Evolutionary conservation across 2,329 filamentous ascomycete species (phyloP), one percentile per base, ranked within the genome.

Genomic region (Fusarium sp.): DNA sequence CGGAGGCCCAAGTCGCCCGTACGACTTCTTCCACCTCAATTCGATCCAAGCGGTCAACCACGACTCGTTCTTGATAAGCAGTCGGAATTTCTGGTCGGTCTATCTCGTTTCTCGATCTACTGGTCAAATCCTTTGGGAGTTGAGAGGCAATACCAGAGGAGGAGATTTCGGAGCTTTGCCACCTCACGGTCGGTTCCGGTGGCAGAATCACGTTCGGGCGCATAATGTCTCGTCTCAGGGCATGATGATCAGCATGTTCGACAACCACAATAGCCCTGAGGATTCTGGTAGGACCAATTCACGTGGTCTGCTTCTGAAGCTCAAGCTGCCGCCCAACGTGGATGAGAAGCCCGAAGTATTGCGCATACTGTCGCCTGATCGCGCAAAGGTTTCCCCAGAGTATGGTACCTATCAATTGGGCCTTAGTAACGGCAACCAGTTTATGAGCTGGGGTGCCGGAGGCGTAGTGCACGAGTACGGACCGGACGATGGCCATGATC

Each of bases 151-250:
- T 17, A 69, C 64, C 6, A 69, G 65, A n/a, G 70, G 67, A 4
- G 73, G 73, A 12, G 50, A 51, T 28, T 75, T 76, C 44, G 70
- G 70, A 2, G 28, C 56, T 6, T 7, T 74, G 7, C 70, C 70
- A 1, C 21, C 62, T 7, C 50, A 76, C n/a, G 75, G 71, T 10
- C 68, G 69, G 19, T 79, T 80, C 61, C 73, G 71, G 7, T 80
- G 77, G 66, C 76, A 79, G 61, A 78, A 78, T 48, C 71, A 79
- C 19, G 77, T 75, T 12, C 76, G 75, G 0, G 73, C 73, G 15
- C 63, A 71, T 8, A 67, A 70, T 7, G 63, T 72, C 1, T 64
- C 64, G 0, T 68, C 66, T 1, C 43, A 56, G 19, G 67, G 57
- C 15, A 63, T 76, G 23, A 58, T 65, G 1, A 63, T 79, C 12